Evolutionary conservation across 805 yeast genomes (phyloP).

Genomic region (Saccharomycopsis vini): DNA sequence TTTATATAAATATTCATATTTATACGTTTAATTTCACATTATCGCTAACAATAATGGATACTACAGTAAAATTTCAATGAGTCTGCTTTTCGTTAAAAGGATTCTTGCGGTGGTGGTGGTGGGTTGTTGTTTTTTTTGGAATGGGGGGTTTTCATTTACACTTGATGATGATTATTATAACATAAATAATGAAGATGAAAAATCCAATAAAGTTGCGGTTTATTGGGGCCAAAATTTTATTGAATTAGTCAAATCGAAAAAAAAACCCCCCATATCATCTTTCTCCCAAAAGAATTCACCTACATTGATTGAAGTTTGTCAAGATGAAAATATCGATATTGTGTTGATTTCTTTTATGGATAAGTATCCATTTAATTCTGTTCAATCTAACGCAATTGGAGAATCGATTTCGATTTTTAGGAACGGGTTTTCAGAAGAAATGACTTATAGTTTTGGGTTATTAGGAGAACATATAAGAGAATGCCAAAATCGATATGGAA

Average conservation of each 20-base stretch:
- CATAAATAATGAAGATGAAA: not conserved
- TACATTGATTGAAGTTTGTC: conserved; percentile 49
- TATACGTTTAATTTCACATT: too few species aligned
- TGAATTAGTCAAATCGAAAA: conserved; percentile 21
- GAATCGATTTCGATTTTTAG: not conserved
- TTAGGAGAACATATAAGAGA: conserved; percentile 46
- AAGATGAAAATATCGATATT: conserved; percentile 58
- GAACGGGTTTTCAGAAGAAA: too few species aligned
- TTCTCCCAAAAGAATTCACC: not conserved
- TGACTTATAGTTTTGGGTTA: not conserved
- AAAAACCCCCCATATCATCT: not conserved
- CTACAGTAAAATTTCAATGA: too few species aligned
- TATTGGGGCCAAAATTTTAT: conserved; percentile 88
- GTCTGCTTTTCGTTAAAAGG: not conserved
- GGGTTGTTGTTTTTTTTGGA: not conserved
- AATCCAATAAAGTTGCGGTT: conserved; percentile 37
- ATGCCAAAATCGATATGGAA: conserved; percentile 57
- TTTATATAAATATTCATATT: too few species aligned
- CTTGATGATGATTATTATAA: too few species aligned
- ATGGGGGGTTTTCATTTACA: not conserved
- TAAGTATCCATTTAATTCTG: conserved; percentile 40
- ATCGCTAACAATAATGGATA: too few species aligned
- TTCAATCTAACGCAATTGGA: too few species aligned
- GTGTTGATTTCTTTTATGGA: conserved; percentile 62
- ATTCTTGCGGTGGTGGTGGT: not conserved